Percentiles rank a stretch among this genome's conserved stretches.
Evolutionary conservation across 2,329 filamentous ascomycete genomes (phyloP).

Genomic region (Mollisiaceae sp.): DNA sequence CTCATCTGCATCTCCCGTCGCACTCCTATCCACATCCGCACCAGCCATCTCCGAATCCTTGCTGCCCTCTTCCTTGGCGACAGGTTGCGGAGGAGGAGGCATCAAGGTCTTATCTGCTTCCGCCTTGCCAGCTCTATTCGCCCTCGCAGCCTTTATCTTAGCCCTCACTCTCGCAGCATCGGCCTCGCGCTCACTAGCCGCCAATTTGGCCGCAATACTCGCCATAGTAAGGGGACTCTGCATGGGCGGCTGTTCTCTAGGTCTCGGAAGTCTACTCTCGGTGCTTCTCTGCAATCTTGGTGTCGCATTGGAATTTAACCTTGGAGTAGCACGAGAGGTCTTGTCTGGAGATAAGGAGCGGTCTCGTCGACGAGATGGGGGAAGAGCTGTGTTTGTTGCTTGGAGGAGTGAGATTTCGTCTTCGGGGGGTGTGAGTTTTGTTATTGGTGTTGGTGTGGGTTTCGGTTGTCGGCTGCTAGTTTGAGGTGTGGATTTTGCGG

Average conservation of each 20-base stretch:
- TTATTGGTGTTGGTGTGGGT: constrained; percentile 10
- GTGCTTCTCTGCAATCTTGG: constrained; percentile 33
- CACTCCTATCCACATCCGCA: not conserved
- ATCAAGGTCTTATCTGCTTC: constrained; percentile 37
- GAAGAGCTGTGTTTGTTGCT: constrained; percentile 16
- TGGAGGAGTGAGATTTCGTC: constrained; percentile 36
- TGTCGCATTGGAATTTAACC: constrained; percentile 20
- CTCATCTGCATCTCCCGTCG: not conserved
- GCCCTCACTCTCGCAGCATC: constrained; percentile 67
- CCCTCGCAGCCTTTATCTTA: constrained; percentile 61
- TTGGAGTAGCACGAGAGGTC: constrained; percentile 18
- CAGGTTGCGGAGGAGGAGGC: constrained; percentile 38
- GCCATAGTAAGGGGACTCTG: constrained; percentile 66
- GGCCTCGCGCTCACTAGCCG: constrained; percentile 66
- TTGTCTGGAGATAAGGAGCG: constrained; percentile 14
- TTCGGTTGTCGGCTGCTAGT: constrained; percentile 3
- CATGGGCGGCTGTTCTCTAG: constrained; percentile 43
- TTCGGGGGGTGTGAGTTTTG: constrained; percentile 21
- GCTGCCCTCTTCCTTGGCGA: not conserved
- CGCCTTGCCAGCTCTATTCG: constrained; percentile 33
- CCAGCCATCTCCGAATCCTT: not conserved
- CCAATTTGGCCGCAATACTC: constrained; percentile 66
- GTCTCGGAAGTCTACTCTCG: constrained; percentile 39
- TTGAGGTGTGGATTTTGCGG: constrained; percentile 34
- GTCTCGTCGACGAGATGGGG: not conserved